Evolutionary conservation across 2,329 filamentous ascomycete species (phyloP).

Genomic region (Trichophyton simii): DNA sequence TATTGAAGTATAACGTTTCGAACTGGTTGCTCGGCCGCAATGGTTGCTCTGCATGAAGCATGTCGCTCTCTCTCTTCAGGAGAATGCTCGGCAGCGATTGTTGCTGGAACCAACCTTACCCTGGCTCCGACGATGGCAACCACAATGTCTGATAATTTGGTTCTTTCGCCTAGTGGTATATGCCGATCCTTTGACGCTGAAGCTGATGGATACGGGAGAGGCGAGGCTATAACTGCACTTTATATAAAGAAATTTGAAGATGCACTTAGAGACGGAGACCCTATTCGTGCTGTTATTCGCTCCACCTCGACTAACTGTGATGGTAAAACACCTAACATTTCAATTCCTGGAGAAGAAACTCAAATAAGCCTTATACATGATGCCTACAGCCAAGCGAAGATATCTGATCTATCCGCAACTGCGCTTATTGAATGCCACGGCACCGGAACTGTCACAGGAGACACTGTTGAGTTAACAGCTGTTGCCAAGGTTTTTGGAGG

Average conservation of each 20-base stretch:
- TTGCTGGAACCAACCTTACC: slow-evolving; percentile 21
- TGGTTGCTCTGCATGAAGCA: slow-evolving; percentile 13
- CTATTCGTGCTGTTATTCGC: slow-evolving; percentile 31
- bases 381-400: slow-evolving; percentile 47
- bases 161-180: slow-evolving; percentile 22
- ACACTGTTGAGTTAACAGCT: background rate
- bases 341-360: slow-evolving; percentile 12
- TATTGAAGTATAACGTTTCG: slow-evolving; percentile 10
- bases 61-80: slow-evolving; percentile 10
- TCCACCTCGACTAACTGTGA: slow-evolving; percentile 30
- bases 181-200: slow-evolving; percentile 23
- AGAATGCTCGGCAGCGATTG: slow-evolving; percentile 13
- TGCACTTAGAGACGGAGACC: slow-evolving; percentile 30
- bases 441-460: background rate
- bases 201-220: slow-evolving; percentile 33
- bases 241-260: slow-evolving; percentile 30
- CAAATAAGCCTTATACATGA: slow-evolving; percentile 29
- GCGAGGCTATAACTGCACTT: slow-evolving; percentile 31
- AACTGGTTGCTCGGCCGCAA: slow-evolving; percentile 13
- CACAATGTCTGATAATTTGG: slow-evolving; percentile 20
- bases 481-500: background rate
- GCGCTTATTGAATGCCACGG: background rate
- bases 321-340: slow-evolving; percentile 22
- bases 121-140: slow-evolving; percentile 14
- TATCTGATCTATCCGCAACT: slow-evolving; percentile 34